phyloP scores from a whole-genome alignment of 345 rosid genomes.

The Heritiera littoralis region DNA sequence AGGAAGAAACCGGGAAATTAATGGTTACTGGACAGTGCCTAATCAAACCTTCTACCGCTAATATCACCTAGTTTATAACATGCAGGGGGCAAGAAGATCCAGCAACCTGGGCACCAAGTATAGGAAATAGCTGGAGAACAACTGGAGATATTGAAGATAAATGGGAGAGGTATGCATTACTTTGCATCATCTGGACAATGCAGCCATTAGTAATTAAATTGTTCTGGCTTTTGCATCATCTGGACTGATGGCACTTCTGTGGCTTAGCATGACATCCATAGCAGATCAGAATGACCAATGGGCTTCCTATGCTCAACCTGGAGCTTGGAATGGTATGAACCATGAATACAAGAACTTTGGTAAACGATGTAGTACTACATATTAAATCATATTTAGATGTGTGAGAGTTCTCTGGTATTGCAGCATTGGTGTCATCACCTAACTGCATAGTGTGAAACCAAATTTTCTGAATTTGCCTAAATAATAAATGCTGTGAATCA shows the following conservation, averaged over 20 bases:
- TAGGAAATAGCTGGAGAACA: constrained; percentile 78
- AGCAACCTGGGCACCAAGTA: constrained; percentile 57
- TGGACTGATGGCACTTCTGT: not conserved
- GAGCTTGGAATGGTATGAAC: constrained; percentile 67
- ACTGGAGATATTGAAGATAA: constrained; percentile 52
- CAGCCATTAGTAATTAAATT: not conserved
- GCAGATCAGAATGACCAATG: constrained; percentile 60
- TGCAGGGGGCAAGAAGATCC: constrained; percentile 66
- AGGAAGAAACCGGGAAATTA: not conserved
- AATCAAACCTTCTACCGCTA: not conserved
- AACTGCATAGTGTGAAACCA: not conserved
- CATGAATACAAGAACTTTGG: not conserved
- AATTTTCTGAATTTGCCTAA: not conserved
- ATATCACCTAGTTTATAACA: not conserved
- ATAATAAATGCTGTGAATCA: constrained; percentile 21
- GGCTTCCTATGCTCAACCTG: constrained; percentile 67
- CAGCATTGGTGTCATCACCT: not conserved
- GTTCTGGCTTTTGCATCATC: not conserved
- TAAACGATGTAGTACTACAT: not conserved
- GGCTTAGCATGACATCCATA: constrained; percentile 46
- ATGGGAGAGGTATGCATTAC: constrained; percentile 44
- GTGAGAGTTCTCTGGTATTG: not conserved
- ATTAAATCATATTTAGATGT: not conserved
- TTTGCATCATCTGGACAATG: not conserved
- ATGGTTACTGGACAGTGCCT: not conserved